Evolutionary conservation across 768 basidiomycete species (phyloP).

Genomic region (Xerocomus potaroensis): DNA sequence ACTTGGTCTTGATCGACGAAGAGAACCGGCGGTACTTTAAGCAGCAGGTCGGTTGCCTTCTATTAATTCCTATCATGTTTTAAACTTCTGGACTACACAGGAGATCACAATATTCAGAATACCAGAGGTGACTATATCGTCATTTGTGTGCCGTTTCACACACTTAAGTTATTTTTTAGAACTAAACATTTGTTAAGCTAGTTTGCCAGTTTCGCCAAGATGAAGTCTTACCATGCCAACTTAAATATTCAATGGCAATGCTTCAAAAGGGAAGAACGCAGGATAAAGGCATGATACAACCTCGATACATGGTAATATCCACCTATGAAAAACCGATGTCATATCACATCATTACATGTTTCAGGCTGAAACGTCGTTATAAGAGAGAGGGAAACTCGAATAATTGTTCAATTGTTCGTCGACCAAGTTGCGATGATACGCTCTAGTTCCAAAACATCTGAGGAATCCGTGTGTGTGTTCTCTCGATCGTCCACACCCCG

Average conservation of each 20-base stretch:
- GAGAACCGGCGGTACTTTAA: slow-evolving; percentile 98
- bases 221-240: slow-evolving; percentile 1
- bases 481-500: slow-evolving; percentile 30
- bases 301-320: neutral
- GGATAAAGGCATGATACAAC: neutral
- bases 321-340: slow-evolving; percentile 6
- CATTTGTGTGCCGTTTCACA: neutral
- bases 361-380: neutral
- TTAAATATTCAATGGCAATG: slow-evolving; percentile 3
- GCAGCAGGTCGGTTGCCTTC: slow-evolving; percentile 62
- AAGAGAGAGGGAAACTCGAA: neutral
- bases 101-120: slow-evolving; percentile 90
- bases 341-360: slow-evolving; percentile 10
- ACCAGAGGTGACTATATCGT: slow-evolving; percentile 60
- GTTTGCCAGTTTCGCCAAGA: slow-evolving; percentile 1
- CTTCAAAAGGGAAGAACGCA: neutral
- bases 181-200: slow-evolving; percentile 24
- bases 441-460: slow-evolving; percentile 20
- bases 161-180: slow-evolving; percentile 25
- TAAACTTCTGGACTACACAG: slow-evolving; percentile 29
- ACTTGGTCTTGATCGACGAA: slow-evolving; percentile 95
- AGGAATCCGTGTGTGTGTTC: slow-evolving; percentile 23
- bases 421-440: slow-evolving; percentile 26
- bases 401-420: slow-evolving; percentile 9
- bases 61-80: neutral